phyloP scores from a whole-genome alignment of 2,329 filamentous ascomycete genomes.

The Pseudogymnoascus verrucosus region DNA sequence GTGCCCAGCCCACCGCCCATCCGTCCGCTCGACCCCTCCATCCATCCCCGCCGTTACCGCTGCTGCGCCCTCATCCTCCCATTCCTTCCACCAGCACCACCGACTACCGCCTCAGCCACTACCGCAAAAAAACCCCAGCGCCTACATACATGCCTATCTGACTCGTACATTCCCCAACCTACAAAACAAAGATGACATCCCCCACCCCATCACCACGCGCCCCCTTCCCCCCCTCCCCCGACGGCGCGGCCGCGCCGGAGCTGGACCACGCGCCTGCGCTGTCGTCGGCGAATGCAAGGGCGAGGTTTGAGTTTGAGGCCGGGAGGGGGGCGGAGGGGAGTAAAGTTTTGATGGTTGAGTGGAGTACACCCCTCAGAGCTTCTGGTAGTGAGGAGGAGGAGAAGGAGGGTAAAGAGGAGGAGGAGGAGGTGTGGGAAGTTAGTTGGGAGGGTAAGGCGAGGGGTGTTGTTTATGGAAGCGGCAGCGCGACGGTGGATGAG shows the following conservation, averaged over 20 bases:
- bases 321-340: constrained; percentile 73
- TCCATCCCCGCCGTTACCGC: neutral
- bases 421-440: constrained; percentile 56
- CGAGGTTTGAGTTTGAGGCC: constrained; percentile 80
- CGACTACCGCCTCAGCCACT: neutral
- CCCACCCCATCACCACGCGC: neutral
- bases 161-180: neutral
- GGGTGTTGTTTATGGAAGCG: neutral
- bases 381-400: constrained; percentile 34
- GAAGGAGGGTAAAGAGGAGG: constrained; percentile 44
- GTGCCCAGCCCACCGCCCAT: neutral
- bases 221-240: neutral
- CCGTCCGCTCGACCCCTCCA: neutral
- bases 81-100: neutral
- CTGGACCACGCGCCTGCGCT: constrained; percentile 34
- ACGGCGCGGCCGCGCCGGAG: neutral
- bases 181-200: neutral
- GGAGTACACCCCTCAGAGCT: constrained; percentile 39
- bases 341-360: constrained; percentile 90
- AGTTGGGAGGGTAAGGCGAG: constrained; percentile 69
- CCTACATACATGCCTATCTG: neutral
- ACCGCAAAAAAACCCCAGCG: neutral
- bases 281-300: constrained; percentile 52
- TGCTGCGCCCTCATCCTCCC: neutral
- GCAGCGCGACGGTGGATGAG: constrained; percentile 16